Percentiles rank a stretch among this genome's conserved stretches.
These are phyloP conservation scores for Talaromyces nanjingensis DNA, from an alignment of 495 filamentous ascomycete species.

Conservation along the genomic window DNA sequence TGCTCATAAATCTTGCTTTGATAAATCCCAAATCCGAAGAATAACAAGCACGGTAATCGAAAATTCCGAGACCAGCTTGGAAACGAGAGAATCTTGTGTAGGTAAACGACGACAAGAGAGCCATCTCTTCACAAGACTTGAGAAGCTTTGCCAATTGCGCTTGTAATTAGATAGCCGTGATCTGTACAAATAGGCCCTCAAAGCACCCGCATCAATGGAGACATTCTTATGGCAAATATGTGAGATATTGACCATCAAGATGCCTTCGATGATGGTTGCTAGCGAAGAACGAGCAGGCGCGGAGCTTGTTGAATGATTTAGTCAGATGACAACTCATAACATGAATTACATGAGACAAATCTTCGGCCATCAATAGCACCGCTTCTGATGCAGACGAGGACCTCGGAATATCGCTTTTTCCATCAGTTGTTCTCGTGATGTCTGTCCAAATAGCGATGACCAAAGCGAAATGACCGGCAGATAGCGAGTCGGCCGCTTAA, in stretches of 20 bases:
- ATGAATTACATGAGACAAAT: not conserved
- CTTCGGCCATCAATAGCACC: not conserved
- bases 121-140: not conserved
- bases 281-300: not conserved
- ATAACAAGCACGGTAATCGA: not conserved
- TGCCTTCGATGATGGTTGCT: not conserved
- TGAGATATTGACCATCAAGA: not conserved
- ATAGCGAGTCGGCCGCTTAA: not conserved
- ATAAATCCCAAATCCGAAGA: not conserved
- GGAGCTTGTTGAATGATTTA: not conserved
- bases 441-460: not conserved
- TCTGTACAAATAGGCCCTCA: not conserved
- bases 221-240: not conserved
- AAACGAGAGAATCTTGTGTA: not conserved
- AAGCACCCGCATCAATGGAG: not conserved
- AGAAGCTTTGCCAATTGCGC: not conserved
- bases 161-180: not conserved
- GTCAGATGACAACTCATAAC: not conserved
- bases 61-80: not conserved
- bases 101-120: not conserved
- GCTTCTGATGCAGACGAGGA: not conserved
- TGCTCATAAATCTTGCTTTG: not conserved
- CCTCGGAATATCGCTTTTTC: not conserved
- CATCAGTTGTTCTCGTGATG: not conserved
- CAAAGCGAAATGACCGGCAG: not conserved